Percentiles rank a stretch among this genome's conserved stretches.
These are phyloP conservation scores for Candida sithepensis DNA, from an alignment of 805 yeast genomes.

Conservation along the genomic window DNA sequence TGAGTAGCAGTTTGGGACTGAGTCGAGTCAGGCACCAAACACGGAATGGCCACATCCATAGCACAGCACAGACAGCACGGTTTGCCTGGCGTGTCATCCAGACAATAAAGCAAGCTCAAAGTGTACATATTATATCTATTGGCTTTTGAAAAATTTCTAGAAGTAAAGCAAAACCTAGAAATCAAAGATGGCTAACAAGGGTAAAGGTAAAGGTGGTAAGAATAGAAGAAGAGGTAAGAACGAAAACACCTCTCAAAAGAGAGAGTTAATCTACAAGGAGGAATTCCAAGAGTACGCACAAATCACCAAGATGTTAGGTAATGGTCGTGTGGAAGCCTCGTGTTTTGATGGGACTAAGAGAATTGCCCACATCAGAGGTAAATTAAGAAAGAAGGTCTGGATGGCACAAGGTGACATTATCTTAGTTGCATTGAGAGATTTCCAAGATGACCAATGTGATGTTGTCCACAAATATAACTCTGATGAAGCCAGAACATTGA, in stretches of 20 bases:
- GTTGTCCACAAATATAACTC: constrained; percentile 95
- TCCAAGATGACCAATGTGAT: constrained; percentile 98
- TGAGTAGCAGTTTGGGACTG: not conserved
- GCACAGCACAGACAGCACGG: too few species aligned
- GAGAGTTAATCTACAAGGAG: constrained; percentile 88
- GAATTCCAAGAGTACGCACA: constrained; percentile 99
- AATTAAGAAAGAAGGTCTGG: constrained; percentile 99
- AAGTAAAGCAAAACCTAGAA: constrained; percentile 15
- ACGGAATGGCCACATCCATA: too few species aligned
- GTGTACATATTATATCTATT: too few species aligned
- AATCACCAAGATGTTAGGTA: constrained; percentile 96
- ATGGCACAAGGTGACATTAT: constrained; percentile 98
- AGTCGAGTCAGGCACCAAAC: not conserved
- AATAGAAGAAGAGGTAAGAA: constrained; percentile 99
- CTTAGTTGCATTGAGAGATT: constrained; percentile 92
- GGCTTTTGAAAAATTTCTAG: too few species aligned
- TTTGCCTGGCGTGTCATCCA: too few species aligned
- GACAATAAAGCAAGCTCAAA: too few species aligned
- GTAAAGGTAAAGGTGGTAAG: constrained; percentile 67
- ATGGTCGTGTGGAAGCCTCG: constrained; percentile 91
- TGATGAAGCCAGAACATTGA: constrained; percentile 96
- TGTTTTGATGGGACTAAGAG: constrained; percentile 94
- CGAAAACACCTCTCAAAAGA: constrained; percentile 83
- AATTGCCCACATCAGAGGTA: constrained; percentile 98
- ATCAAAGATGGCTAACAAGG: constrained; percentile 54